A percentile compares a stretch with the other conserved stretches of the same genome.
These are phyloP conservation scores for Cyphellophora attinorum DNA, from an alignment of 2,329 filamentous ascomycete genomes.

Conservation along the genomic window DNA sequence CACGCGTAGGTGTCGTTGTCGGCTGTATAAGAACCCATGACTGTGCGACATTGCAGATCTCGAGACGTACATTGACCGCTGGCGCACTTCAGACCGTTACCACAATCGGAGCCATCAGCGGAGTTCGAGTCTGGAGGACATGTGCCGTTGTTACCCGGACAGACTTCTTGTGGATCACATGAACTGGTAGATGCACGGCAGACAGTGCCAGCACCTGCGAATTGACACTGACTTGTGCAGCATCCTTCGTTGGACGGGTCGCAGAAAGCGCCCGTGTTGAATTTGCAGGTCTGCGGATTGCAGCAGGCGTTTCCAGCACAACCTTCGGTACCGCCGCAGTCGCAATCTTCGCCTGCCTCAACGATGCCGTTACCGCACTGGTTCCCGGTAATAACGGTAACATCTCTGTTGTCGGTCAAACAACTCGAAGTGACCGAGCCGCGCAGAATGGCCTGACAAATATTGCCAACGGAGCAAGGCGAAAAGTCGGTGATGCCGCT, in stretches of 20 bases:
- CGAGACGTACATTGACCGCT: slow-evolving; percentile 92
- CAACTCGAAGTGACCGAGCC: slow-evolving; percentile 69
- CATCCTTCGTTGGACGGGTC: slow-evolving; percentile 45
- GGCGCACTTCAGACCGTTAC: slow-evolving; percentile 64
- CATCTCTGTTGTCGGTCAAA: slow-evolving; percentile 73
- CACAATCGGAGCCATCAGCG: slow-evolving; percentile 63
- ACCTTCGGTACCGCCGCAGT: slow-evolving; percentile 69
- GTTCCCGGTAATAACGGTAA: slow-evolving; percentile 70
- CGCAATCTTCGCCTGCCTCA: slow-evolving; percentile 86
- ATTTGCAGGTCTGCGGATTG: slow-evolving; percentile 76
- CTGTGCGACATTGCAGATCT: slow-evolving; percentile 75
- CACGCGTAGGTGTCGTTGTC: slow-evolving; percentile 76
- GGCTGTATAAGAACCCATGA: slow-evolving; percentile 66
- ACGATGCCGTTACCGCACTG: slow-evolving; percentile 97
- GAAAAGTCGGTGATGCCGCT: slow-evolving; percentile 70
- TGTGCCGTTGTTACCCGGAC: slow-evolving; percentile 58
- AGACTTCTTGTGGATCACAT: slow-evolving; percentile 81
- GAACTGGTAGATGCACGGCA: slow-evolving; percentile 70
- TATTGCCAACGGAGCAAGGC: slow-evolving; percentile 81
- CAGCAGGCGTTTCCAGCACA: slow-evolving; percentile 77
- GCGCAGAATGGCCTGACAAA: slow-evolving; percentile 74
- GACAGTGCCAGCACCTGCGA: slow-evolving; percentile 50
- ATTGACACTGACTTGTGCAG: slow-evolving; percentile 32
- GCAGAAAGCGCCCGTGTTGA: slow-evolving; percentile 65
- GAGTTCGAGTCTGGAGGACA: slow-evolving; percentile 67